A percentile compares a stretch with the other conserved stretches of the same genome.
Evolutionary conservation across 148 eudicot species (phyloP).

Genomic region (Rhododendron griersonianum): DNA sequence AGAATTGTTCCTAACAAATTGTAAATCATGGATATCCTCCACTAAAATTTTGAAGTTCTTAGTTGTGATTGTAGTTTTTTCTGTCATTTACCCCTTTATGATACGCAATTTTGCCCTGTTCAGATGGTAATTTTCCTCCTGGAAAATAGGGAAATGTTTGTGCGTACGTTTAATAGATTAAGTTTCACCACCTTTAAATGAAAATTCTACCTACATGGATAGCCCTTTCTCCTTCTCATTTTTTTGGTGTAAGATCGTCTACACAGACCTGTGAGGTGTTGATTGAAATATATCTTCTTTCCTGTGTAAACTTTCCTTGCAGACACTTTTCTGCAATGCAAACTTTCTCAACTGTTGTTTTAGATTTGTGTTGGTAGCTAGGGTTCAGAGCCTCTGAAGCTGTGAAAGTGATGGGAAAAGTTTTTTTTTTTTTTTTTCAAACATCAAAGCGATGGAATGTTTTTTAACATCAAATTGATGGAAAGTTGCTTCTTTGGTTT

Average conservation of each 20-base stretch:
- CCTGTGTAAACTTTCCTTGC: not conserved
- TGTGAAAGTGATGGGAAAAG: not conserved
- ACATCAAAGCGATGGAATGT: not conserved
- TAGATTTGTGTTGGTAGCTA: not conserved
- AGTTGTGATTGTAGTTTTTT: not conserved
- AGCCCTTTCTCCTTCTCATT: not conserved
- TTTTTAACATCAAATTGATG: not conserved
- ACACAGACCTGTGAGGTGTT: not conserved
- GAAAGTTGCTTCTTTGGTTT: not conserved
- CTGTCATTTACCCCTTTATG: not conserved
- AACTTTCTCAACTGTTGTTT: not conserved
- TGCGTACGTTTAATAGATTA: not conserved
- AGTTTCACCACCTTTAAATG: not conserved
- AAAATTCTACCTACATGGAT: not conserved
- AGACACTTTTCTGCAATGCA: not conserved
- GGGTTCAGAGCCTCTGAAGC: not conserved
- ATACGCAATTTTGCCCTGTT: not conserved
- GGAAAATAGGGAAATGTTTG: not conserved
- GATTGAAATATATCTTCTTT: not conserved
- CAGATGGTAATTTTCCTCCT: not conserved
- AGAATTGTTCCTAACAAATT: not conserved
- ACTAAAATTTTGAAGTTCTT: not conserved
- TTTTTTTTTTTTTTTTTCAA: not conserved
- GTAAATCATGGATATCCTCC: not conserved
- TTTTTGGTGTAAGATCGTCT: not conserved